A percentile compares a stretch with the other conserved stretches of the same genome.
These are phyloP conservation scores for Tuber calosporum DNA, from an alignment of 495 filamentous ascomycete genomes.

Conservation along the genomic window DNA sequence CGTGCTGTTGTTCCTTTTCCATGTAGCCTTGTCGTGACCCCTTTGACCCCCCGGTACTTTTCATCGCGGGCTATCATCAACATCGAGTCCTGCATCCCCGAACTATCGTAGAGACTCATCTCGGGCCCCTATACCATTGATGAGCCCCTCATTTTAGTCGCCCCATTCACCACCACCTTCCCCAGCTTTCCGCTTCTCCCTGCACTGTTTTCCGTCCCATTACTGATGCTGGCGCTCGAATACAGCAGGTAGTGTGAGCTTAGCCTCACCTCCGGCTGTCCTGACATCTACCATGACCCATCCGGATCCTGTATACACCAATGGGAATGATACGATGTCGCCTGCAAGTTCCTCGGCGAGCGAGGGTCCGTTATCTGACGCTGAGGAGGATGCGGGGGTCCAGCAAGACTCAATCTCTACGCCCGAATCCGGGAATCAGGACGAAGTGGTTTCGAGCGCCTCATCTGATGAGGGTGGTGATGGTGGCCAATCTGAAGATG, in stretches of 20 bases:
- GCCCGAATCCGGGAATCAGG: slow-evolving; percentile 34
- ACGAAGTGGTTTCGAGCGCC: slow-evolving; percentile 33
- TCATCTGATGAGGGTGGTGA: slow-evolving; percentile 38
- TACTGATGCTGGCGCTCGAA: slow-evolving; percentile 35
- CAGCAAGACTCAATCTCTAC: slow-evolving; percentile 37
- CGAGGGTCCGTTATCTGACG: slow-evolving; percentile 38
- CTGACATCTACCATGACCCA: slow-evolving; percentile 27
- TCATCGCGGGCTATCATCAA: slow-evolving; percentile 37
- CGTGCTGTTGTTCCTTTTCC: slow-evolving; percentile 21
- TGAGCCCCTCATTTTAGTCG: slow-evolving; percentile 30
- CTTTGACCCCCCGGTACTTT: slow-evolving; percentile 27
- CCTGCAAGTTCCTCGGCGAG: slow-evolving; percentile 35
- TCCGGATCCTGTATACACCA: slow-evolving; percentile 26
- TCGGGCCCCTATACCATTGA: slow-evolving; percentile 22
- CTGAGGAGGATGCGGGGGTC: slow-evolving; percentile 32
- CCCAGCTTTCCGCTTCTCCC: slow-evolving; percentile 34
- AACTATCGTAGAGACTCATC: slow-evolving; percentile 22
- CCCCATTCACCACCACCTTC: slow-evolving; percentile 35
- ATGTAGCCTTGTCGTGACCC: slow-evolving; percentile 25
- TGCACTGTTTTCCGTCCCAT: slow-evolving; percentile 22
- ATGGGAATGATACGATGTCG: slow-evolving; percentile 23
- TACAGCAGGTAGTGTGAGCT: slow-evolving; percentile 41
- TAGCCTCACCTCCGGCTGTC: slow-evolving; percentile 32
- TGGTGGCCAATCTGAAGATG: slow-evolving; percentile 37
- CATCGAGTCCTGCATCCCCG: slow-evolving; percentile 40